Conservation (phyloP, 2,329 filamentous ascomycete genomes). For the Colletotrichum orchidophilum region DNA sequence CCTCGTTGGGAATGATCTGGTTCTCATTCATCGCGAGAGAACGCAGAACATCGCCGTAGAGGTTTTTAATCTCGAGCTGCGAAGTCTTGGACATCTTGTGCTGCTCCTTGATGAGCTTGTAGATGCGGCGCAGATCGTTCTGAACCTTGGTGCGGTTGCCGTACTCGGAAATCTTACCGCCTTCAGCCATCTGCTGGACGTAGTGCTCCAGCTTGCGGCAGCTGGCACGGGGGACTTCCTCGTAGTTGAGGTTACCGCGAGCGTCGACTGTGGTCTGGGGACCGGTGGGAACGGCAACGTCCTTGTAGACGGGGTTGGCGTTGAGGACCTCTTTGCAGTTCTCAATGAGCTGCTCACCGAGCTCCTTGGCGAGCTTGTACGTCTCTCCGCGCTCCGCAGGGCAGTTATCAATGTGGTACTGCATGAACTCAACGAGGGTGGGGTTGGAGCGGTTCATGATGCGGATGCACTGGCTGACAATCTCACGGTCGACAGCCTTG, state of each 20-base stretch:
- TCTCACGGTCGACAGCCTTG: constrained; percentile 93
- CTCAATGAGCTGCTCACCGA: constrained; percentile 92
- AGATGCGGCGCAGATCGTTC: constrained; percentile 92
- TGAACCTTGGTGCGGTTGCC: constrained; percentile 98
- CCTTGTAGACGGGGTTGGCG: constrained; percentile 90
- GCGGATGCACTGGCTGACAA: constrained; percentile 97
- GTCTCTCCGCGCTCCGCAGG: constrained; percentile 96
- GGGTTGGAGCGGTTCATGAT: constrained; percentile 99
- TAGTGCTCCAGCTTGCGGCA: constrained; percentile 98
- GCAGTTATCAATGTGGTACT: constrained; percentile 99
- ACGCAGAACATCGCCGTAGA: constrained; percentile 94
- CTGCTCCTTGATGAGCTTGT: constrained; percentile 98
- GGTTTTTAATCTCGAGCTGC: constrained; percentile 92
- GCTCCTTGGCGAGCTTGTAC: constrained; percentile 95
- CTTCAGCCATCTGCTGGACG: constrained; percentile 97
- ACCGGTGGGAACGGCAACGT: constrained; percentile 90
- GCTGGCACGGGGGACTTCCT: constrained; percentile 85
- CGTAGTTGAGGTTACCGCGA: constrained; percentile 90
- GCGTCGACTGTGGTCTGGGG: constrained; percentile 93
- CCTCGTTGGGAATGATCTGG: constrained; percentile 92
- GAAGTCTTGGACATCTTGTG: constrained; percentile 97
- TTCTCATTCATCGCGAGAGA: constrained; percentile 98
- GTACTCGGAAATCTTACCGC: constrained; percentile 98
- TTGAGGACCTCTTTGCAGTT: constrained; percentile 95
- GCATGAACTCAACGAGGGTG: constrained; percentile 96